Evolutionary conservation across 176 grass and related monocot genomes (phyloP), one percentile per base, ranked within the genome.

Genomic region (Rhipidocladum racemiflorum): DNA sequence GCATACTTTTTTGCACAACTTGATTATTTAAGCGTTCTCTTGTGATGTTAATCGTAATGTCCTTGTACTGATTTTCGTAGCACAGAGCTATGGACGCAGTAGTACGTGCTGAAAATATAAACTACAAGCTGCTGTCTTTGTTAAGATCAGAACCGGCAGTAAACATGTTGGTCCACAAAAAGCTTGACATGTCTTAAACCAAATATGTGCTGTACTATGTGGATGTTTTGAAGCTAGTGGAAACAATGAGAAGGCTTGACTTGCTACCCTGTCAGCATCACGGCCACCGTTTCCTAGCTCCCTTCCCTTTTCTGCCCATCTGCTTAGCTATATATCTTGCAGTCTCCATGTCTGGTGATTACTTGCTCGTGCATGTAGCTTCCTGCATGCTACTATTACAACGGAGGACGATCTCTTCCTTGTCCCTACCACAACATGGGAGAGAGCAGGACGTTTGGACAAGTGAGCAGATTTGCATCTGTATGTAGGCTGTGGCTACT

Each of bases 191-290:
- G 61, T 67, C 62, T 45, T 75, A 30, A 39, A 16, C 18, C 32
- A 40, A 56, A 67, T 55, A 84, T 28, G 39, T 32, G 48, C 29
- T 82, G 38, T 83, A 20, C 28, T 42, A 20, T 68, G 49, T 72
- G 39, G 76, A 77, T 54, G 5, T 71, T 76, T 63, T 63, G 34
- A 79, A 79, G 81, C 53, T 88, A 25, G 51, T 60, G 36, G 65
- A 63, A 64, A 13, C 34, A 57, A 62, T 75, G 32, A 78, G 59
- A 76, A 46, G 65, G 65, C 50, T 90, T 83, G 59, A 81, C 85
- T 67, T 75, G 76, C 75, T 72, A 88, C 72, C 66, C 75, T 85
- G 88, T 90, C 79, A 84, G 77, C 85, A 75, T 95, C 85, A 90
- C 60, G 73, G 50, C 55, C 74, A 74, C 84, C 65, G 75, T 78